phyloP scores from a whole-genome alignment of 169 alveolate species.

The Eimeria tenella region DNA sequence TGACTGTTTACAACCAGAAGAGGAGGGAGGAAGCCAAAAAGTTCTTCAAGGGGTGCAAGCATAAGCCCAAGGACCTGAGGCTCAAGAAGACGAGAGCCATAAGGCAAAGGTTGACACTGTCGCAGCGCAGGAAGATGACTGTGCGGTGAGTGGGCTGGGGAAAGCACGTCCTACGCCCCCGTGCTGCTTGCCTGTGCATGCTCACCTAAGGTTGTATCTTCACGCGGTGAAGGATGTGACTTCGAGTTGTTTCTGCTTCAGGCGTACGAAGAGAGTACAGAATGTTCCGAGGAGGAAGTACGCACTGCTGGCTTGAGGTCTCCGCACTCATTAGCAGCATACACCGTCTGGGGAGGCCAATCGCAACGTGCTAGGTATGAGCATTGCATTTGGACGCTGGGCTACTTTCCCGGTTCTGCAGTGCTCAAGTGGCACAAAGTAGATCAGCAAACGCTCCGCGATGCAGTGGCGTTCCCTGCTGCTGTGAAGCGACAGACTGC shows the following conservation, averaged over 20 bases:
- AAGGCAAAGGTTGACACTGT: slow-evolving; percentile 92
- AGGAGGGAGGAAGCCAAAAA: slow-evolving; percentile 90
- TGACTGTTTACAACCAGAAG: slow-evolving; percentile 95
- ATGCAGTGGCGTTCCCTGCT: neutral
- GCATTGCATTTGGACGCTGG: neutral
- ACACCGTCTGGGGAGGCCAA: neutral
- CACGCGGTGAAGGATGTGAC: neutral
- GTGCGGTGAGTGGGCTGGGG: slow-evolving; percentile 82
- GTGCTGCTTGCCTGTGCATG: neutral
- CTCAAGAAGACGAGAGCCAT: slow-evolving; percentile 94
- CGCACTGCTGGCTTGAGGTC: slow-evolving; percentile 63
- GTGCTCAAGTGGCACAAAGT: neutral
- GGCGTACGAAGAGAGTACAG: slow-evolving; percentile 64
- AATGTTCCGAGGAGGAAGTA: slow-evolving; percentile 74
- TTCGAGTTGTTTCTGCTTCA: neutral
- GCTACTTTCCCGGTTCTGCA: neutral
- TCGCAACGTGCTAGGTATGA: neutral
- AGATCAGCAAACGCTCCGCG: too few species aligned
- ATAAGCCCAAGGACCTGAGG: slow-evolving; percentile 93
- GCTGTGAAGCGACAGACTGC: neutral
- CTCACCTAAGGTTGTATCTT: slow-evolving; percentile 24
- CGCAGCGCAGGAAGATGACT: slow-evolving; percentile 90
- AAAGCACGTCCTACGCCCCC: neutral
- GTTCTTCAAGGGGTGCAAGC: slow-evolving; percentile 88
- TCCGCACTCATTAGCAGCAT: neutral